A percentile compares a stretch with the other conserved stretches of the same genome.
Conservation (phyloP, 257 asterid genomes). For the Datura wrightii region DNA sequence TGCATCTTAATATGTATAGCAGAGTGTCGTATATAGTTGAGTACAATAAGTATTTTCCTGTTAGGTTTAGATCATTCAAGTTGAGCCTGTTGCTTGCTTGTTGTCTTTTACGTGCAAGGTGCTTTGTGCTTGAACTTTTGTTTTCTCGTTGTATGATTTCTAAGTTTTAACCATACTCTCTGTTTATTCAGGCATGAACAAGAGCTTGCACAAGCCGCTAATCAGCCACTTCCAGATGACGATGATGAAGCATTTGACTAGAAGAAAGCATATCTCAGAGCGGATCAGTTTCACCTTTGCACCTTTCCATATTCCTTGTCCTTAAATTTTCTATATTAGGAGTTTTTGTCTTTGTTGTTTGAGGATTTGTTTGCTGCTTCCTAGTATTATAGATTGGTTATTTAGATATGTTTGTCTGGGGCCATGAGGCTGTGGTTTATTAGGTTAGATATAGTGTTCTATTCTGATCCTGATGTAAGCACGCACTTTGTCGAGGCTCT, state of each 20-base stretch:
- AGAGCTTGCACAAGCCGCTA: slow-evolving; percentile 67
- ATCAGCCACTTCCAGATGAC: slow-evolving; percentile 88
- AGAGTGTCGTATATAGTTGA: no score
- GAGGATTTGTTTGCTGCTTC: slow-evolving; percentile 20
- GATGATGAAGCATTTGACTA: slow-evolving; percentile 79
- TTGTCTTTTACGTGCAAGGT: background rate
- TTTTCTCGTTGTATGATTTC: background rate
- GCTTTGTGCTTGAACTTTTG: background rate
- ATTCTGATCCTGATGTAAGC: background rate
- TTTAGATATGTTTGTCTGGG: background rate
- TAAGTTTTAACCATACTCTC: background rate
- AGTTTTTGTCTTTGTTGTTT: background rate
- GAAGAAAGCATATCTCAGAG: slow-evolving; percentile 4
- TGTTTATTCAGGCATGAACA: slow-evolving; percentile 62
- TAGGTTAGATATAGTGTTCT: background rate
- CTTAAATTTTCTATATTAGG: background rate
- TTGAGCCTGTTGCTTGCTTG: slow-evolving; percentile 1
- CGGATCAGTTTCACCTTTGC: background rate
- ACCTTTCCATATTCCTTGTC: background rate
- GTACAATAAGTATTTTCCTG: background rate
- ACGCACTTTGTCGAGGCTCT: background rate
- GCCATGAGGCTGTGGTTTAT: background rate
- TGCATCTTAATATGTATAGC: background rate
- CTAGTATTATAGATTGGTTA: background rate
- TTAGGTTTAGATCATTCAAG: slow-evolving; percentile 24